Evolutionary conservation across 371 early-diverging fungal genomes (phyloP), one percentile per base, ranked within the genome.

Genomic region (Mucor lusitanicus): DNA sequence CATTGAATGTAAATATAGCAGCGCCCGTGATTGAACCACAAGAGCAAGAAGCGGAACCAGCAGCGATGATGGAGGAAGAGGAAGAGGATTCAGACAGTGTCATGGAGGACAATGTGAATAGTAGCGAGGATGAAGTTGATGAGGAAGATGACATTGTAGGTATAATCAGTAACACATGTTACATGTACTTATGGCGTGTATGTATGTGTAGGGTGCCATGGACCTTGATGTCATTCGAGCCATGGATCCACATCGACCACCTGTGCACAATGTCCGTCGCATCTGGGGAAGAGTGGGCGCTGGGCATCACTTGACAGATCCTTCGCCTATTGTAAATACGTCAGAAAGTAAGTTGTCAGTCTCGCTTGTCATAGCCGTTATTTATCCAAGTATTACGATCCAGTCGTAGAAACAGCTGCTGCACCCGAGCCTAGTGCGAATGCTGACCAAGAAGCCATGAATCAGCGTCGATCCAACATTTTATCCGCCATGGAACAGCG

Each of bases 401-500:
- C 8, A n/a, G 28, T 40, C 19, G 39, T 28, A 9, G 25, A 40
- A 4, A 53, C 21, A 17, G 2, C 50, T 3, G 35, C n/a, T 40
- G 28, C 0, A 1, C 8, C 21, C 15, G 17, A 6, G n/a, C 13
- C 54, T 3, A 21, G 15, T 15, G 50, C 32, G 32, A 37, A 17
- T 19, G 40, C 32, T 40, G 56, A 17, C 15, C 30, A 30, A 23
- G 59, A 65, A 0, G 32, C 46, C 21, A 12, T 35, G 7, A 25
- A 44, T 44, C 13, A 15, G 13, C 54, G 63, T 44, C 61, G 73
- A 44, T 59, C 59, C 23, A 46, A 62, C 32, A 23, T 69, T 48
- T 48, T 69, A 17, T 37, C 61, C 5, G 73, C 70, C 3, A 68
- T 70, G 44, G 63, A 69, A 28, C 67, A 67, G 5, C 70, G 73